Evolutionary conservation across 768 basidiomycete genomes (phyloP).

Genomic region (Lyophyllum semitale): DNA sequence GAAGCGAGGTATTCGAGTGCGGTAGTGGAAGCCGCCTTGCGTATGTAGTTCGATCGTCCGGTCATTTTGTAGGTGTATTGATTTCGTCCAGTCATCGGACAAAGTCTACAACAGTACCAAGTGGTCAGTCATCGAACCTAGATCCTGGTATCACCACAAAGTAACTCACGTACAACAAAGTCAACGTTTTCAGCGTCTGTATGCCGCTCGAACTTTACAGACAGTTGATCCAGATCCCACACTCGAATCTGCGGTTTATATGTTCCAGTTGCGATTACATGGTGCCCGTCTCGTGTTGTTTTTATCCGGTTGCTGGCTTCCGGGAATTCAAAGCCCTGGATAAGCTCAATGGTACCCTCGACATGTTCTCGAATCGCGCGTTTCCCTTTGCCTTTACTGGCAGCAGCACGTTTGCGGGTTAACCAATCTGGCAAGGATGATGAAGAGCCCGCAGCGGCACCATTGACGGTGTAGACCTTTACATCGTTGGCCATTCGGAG

Average conservation of each 20-base stretch:
- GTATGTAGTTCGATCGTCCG: conserved; percentile 94
- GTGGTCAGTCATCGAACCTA: conserved; percentile 2
- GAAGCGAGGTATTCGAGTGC: conserved; percentile 91
- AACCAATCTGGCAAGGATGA: conserved; percentile 96
- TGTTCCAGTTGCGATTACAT: conserved; percentile 91
- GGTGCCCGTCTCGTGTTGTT: conserved; percentile 88
- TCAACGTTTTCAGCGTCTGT: conserved; percentile 97
- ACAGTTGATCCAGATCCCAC: conserved; percentile 91
- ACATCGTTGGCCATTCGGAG: conserved; percentile 37
- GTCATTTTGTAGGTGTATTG: conserved; percentile 94
- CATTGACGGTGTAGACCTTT: conserved; percentile 96
- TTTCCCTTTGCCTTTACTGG: conserved; percentile 68
- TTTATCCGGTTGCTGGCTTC: conserved; percentile 93
- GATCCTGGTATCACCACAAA: conserved; percentile 13
- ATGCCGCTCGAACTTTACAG: conserved; percentile 94
- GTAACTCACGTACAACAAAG: conserved; percentile 84
- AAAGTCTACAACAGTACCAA: conserved; percentile 59
- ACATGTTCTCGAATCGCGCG: conserved; percentile 69
- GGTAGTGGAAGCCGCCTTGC: conserved; percentile 90
- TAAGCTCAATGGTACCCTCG: conserved; percentile 85
- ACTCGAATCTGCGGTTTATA: conserved; percentile 98
- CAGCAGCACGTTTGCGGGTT: conserved; percentile 63
- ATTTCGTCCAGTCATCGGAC: conserved; percentile 98
- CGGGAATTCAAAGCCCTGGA: conserved; percentile 96
- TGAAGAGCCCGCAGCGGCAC: conserved; percentile 82